Base-by-base conservation (phyloP, 768 basidiomycete genomes). In the Hemileccinum rubropunctum region DNA sequence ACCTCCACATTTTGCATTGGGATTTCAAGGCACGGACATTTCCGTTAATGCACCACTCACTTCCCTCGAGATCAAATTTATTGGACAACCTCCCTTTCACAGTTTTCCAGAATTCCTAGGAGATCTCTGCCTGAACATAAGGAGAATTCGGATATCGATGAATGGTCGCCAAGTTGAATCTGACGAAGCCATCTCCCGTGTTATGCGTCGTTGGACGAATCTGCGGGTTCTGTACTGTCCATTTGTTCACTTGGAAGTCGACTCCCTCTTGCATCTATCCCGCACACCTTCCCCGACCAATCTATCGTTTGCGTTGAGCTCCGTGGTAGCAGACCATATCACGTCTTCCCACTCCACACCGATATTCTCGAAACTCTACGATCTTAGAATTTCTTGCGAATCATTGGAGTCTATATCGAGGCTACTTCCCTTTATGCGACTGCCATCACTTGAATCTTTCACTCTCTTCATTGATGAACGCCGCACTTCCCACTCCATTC, bases 31-130 rank as follows among this genome's bases (percentile, higher is more conserved):
- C n/a, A 32, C 49, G 51, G 21, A 48, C 58, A 0, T 59, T 59
- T 20, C 49, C 53, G 6, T 15, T 59, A 4, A 56, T 60, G 50
- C 41, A 38, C 39, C 58, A 12, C 26, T 59, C 13, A 60, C 54
- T 3, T 60, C 58, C 20, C 50, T 60, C 39, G 54, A 60, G 11
- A 57, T 60, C 35, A 50, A 59, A 13, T 57, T 59, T 27, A 47
- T 56, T 13, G 58, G 58, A 9, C 58, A 59, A 13, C 58, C 58
- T 18, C 33, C 58, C 3, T 57, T 59, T 17, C 58, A 47, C 27
- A 59, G 42, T 21, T 57, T 57, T 32, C 58, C 58, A 6, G 26
- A 18, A 9, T 45, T 55, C 15, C 59, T 60, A 15, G 45, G 49
- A 6, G 46, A 51, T 14, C 51, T 60, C 32, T 58, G 59, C 39